These are phyloP conservation scores for Parathielavia appendiculata DNA, from an alignment of 495 filamentous ascomycete species.

Conservation along the genomic window DNA sequence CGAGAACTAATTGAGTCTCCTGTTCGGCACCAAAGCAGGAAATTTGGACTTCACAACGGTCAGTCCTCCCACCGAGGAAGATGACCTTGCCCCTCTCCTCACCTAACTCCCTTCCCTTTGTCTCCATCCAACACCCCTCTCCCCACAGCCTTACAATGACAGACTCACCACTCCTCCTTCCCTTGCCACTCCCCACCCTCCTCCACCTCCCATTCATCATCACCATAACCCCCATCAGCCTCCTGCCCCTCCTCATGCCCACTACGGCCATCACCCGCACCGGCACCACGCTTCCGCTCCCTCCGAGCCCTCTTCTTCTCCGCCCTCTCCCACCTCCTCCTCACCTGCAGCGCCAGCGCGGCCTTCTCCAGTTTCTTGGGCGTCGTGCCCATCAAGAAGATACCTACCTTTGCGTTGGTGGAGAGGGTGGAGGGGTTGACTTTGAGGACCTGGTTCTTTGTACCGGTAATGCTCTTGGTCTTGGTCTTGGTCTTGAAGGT, in stretches of 20 bases:
- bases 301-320: neutral
- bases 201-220: neutral
- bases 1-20: no score
- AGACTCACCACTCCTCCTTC: neutral
- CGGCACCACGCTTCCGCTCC: neutral
- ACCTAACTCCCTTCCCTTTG: neutral
- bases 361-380: neutral
- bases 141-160: neutral
- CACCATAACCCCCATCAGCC: neutral
- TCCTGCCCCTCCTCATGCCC: neutral
- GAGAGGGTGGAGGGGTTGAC: neutral
- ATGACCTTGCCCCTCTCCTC: neutral
- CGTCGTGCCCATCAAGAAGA: conserved; percentile 12
- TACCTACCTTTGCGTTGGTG: neutral
- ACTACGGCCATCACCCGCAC: no score
- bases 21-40: no score
- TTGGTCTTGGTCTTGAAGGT: neutral
- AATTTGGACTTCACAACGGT: no score
- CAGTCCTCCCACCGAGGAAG: neutral
- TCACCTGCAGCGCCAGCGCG: neutral
- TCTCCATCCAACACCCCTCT: neutral
- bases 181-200: no score
- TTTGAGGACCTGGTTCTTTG: neutral
- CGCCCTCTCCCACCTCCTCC: neutral
- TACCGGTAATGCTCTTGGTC: neutral